These are phyloP conservation scores for Trichocomaceae sp. DNA, from an alignment of 2,329 filamentous ascomycete genomes.

Conservation along the genomic window DNA sequence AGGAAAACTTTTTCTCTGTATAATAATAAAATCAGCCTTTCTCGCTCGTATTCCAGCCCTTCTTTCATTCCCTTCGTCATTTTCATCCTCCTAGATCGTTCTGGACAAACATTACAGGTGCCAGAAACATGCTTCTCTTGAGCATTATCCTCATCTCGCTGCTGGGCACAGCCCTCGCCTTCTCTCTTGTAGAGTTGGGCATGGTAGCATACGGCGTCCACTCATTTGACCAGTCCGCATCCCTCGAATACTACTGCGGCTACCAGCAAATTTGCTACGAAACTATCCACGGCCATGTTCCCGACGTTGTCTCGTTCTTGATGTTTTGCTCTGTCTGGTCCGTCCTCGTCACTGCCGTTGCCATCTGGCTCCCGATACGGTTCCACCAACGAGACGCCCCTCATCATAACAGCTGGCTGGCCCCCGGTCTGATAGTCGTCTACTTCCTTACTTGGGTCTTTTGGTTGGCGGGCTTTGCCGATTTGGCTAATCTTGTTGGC, in stretches of 20 bases:
- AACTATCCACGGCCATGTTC: conserved; percentile 14
- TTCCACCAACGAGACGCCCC: conserved; percentile 15
- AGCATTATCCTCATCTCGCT: conserved; percentile 21
- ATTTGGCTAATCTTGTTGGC: conserved; percentile 18
- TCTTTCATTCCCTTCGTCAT: neutral
- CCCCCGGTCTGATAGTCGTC: conserved; percentile 16
- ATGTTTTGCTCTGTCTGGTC: conserved; percentile 25
- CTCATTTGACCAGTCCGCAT: conserved; percentile 4
- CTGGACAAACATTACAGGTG: neutral
- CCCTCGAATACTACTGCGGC: conserved; percentile 6
- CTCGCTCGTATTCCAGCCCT: neutral
- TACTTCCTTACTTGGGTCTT: conserved; percentile 28
- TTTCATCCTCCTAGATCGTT: neutral
- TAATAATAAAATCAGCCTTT: neutral
- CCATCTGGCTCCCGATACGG: conserved; percentile 19
- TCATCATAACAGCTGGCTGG: conserved; percentile 19
- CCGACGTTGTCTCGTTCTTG: conserved; percentile 20
- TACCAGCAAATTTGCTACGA: conserved; percentile 8
- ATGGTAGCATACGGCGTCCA: conserved; percentile 19
- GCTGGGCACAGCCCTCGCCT: conserved; percentile 20
- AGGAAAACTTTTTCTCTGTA: neutral
- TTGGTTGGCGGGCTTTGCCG: conserved; percentile 27
- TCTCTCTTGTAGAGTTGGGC: conserved; percentile 26
- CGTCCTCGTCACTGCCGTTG: conserved; percentile 18
- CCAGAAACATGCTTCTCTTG: conserved; percentile 14